Evolutionary conservation across 306 rosid genomes (phyloP), one percentile per base, ranked within the genome.

Genomic region (Sicyos baderoa): DNA sequence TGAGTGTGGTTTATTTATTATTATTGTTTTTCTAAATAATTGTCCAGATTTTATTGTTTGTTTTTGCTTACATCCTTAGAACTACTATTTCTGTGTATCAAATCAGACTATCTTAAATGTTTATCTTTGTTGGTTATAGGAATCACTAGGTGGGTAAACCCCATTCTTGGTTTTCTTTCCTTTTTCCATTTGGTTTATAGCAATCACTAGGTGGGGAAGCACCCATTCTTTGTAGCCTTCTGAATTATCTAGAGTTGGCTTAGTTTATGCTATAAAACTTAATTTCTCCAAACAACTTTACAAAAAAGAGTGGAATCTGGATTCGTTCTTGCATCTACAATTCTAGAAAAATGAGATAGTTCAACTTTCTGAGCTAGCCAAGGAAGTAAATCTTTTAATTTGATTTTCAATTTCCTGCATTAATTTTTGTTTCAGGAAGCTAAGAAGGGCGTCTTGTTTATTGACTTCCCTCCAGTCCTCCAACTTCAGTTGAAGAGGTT

Each of bases 391-490:
- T 60, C 56, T 57, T 57, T 22, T 16, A 51, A 49, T 18, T 73
- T 62, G 22, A 22, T 70, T 48, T 74, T 59, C 37, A 23, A 64
- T 25, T 74, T 59, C 37, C 23, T 55, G 73, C 45, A 35, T 37
- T 44, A 18, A 52, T 42, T 47, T 19, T 32, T 19, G 48, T 82
- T 84, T 76, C 91, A 90, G 95, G 97, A 88, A 79, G 96, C 97
- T 82, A 87, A 74, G 88, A 92, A 89, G 78, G 95, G 96, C 18
- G 96, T 87, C 35, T 74, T 92, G 78, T 92, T 92, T 81, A 87
- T 86, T 78, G 97, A 92, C 88, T 89, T 92, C 79, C 97, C 97
- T 52, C 97, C 96, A 23, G 95, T 92, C 69, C 97, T 92, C 75
- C 96, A 92, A 65, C 97, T 92, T 79, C 97, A 92, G 84, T 73